These are phyloP conservation scores for Penicillium coffeae DNA, from an alignment of 495 filamentous ascomycete genomes.

Conservation along the genomic window DNA sequence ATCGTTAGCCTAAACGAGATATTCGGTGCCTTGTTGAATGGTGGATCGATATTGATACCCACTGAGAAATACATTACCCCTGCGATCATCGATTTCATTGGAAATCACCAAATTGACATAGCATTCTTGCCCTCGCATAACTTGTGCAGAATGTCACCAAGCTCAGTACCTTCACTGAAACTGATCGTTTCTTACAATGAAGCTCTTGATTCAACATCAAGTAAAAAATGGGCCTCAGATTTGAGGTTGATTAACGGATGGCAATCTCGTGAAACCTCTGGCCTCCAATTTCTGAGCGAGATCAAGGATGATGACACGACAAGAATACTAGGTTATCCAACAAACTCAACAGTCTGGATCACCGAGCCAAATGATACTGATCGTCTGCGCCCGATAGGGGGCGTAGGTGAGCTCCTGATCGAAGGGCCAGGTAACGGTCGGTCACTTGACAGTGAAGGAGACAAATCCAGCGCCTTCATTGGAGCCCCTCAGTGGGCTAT, in stretches of 20 bases:
- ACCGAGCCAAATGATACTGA: neutral
- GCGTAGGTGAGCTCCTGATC: neutral
- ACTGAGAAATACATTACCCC: neutral
- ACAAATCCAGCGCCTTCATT: neutral
- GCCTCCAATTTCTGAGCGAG: neutral
- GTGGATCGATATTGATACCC: neutral
- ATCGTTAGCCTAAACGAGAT: neutral
- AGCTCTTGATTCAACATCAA: neutral
- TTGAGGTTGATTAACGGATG: neutral
- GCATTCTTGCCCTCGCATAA: neutral
- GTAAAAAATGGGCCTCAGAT: neutral
- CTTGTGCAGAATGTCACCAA: neutral
- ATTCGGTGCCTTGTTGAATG: neutral
- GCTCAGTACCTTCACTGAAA: neutral
- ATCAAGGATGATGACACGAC: neutral
- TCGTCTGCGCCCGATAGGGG: neutral
- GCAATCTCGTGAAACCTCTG: neutral
- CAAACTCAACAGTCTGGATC: neutral
- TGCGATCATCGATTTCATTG: neutral
- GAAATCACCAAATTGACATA: neutral
- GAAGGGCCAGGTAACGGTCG: neutral
- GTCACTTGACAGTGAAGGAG: neutral
- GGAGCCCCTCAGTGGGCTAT: neutral
- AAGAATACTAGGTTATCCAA: neutral
- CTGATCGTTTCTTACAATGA: neutral